Evolutionary conservation across 495 filamentous ascomycete genomes (phyloP).

Genomic region (Aspergillus panamensis): DNA sequence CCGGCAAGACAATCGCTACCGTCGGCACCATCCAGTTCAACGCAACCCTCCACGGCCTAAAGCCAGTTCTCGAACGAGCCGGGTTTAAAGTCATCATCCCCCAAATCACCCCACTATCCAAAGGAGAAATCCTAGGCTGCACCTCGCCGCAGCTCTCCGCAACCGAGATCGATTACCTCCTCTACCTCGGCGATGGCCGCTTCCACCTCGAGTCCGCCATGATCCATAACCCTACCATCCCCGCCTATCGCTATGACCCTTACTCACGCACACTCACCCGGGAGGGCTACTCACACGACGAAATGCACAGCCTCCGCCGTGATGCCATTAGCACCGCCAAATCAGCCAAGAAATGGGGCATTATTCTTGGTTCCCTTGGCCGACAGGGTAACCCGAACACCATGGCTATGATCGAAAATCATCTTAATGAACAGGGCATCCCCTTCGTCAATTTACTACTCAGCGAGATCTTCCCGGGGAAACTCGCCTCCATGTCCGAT

Average conservation of each 20-base stretch:
- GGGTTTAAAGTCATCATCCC: conserved; percentile 84
- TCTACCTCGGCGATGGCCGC: conserved; percentile 93
- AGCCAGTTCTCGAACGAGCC: conserved; percentile 67
- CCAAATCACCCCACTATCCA: conserved; percentile 86
- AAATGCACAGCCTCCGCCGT: conserved; percentile 77
- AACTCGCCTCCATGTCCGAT: conserved; percentile 85
- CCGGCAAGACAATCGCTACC: conserved; percentile 82
- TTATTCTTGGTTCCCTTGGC: conserved; percentile 89
- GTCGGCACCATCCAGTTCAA: conserved; percentile 99
- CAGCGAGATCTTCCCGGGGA: conserved; percentile 93
- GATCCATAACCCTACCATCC: conserved; percentile 91
- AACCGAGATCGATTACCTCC: conserved; percentile 64
- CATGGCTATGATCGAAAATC: conserved; percentile 76
- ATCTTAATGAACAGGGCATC: conserved; percentile 62
- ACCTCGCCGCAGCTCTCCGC: conserved; percentile 73
- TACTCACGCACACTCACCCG: conserved; percentile 88
- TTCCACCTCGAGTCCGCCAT: conserved; percentile 98
- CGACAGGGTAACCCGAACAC: conserved; percentile 95
- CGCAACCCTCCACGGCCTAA: conserved; percentile 82
- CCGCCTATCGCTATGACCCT: conserved; percentile 95
- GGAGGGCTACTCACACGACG: conserved; percentile 83
- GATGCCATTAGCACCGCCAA: conserved; percentile 73
- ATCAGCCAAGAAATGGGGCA: conserved; percentile 79
- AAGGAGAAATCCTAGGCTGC: conserved; percentile 93
- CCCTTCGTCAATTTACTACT: conserved; percentile 79